Conservation (phyloP, 306 rosid species). For the Rosa multiflora region DNA sequence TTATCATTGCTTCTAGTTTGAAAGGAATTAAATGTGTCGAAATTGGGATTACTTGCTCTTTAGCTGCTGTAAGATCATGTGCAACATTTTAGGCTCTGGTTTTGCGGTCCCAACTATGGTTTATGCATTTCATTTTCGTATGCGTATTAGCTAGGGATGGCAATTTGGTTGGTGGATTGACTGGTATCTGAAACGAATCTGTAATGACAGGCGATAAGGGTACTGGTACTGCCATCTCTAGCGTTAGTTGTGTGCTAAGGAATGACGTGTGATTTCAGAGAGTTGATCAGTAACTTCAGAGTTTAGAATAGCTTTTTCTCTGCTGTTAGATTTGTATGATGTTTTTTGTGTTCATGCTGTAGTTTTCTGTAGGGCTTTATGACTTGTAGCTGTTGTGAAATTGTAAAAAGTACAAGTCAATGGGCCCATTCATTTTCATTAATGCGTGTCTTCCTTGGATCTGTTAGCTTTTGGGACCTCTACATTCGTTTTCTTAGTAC, state of each 20-base stretch:
- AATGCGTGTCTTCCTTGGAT: not conserved
- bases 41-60: not conserved
- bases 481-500: too few species aligned
- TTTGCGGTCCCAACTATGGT: not conserved
- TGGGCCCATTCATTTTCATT: not conserved
- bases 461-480: not conserved
- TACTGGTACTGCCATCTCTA: not conserved
- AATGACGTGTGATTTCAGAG: not conserved
- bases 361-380: not conserved
- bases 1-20: not conserved
- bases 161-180: not conserved
- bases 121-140: not conserved
- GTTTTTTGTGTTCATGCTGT: not conserved
- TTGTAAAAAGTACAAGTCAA: not conserved
- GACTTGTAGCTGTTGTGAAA: not conserved
- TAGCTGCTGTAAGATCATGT: not conserved
- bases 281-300: not conserved
- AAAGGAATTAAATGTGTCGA: not conserved
- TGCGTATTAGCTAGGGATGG: not conserved
- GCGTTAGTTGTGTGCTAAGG: not conserved
- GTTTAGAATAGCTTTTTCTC: not conserved
- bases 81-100: not conserved
- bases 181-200: not conserved
- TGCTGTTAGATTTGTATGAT: not conserved
- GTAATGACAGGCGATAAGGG: not conserved